Conservation (phyloP, 1,284 basidiomycete genomes). For the Tilletia setariae region DNA sequence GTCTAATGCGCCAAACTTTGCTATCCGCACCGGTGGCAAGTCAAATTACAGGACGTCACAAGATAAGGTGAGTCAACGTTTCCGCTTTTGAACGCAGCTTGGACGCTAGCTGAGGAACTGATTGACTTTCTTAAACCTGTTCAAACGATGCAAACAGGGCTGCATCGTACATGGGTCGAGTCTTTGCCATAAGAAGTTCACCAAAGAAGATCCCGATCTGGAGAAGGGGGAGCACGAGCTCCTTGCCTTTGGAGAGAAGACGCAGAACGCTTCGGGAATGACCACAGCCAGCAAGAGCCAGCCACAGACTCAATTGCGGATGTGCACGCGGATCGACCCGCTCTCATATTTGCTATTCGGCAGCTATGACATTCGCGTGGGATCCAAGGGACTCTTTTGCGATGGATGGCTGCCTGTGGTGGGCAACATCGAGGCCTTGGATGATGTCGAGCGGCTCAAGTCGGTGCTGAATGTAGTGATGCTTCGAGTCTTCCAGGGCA, state of each 20-base stretch:
- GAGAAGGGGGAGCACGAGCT: constrained; percentile 65
- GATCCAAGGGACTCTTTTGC: constrained; percentile 61
- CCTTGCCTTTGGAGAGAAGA: constrained; percentile 81
- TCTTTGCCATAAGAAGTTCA: constrained; percentile 74
- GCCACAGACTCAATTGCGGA: constrained; percentile 70
- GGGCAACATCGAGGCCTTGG: constrained; percentile 70
- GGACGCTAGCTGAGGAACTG: constrained; percentile 3
- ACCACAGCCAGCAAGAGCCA: constrained; percentile 52
- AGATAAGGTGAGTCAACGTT: constrained; percentile 70
- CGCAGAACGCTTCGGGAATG: constrained; percentile 67
- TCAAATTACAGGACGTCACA: constrained; percentile 69
- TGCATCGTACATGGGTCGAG: constrained; percentile 79
- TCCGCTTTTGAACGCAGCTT: not conserved
- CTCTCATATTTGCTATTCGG: constrained; percentile 91
- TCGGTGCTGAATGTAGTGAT: constrained; percentile 76
- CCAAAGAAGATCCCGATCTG: constrained; percentile 58
- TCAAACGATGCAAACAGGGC: constrained; percentile 22
- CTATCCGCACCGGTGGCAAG: constrained; percentile 72
- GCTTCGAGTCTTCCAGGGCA: constrained; percentile 84
- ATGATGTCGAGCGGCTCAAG: constrained; percentile 81
- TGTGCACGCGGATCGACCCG: constrained; percentile 68
- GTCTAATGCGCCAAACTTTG: constrained; percentile 89
- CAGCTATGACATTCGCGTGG: constrained; percentile 68
- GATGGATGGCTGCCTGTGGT: constrained; percentile 87
- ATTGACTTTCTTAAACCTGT: not conserved